Conservation (phyloP, 768 basidiomycete species). For the Leccinum variicolor region DNA sequence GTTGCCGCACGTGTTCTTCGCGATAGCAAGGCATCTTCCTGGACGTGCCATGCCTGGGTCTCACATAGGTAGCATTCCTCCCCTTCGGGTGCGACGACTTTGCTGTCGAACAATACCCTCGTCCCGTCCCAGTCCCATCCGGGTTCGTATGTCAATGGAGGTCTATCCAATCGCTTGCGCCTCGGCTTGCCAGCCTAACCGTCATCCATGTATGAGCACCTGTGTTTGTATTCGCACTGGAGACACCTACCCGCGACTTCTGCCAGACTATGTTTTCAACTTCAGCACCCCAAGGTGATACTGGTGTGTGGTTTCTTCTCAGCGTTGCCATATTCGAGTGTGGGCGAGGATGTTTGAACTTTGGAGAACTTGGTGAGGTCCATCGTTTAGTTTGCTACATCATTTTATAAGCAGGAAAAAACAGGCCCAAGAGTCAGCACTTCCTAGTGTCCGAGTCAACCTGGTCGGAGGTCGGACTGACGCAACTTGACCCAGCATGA, state of each 20-base stretch:
- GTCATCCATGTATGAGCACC: not conserved
- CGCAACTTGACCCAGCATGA: constrained; percentile 12
- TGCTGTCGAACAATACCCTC: constrained; percentile 5
- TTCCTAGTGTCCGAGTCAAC: constrained; percentile 15
- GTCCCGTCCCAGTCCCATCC: constrained; percentile 27
- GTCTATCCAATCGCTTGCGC: constrained; percentile 9
- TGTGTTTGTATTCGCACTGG: not conserved
- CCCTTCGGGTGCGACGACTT: not conserved
- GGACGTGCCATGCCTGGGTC: not conserved
- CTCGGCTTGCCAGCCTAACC: constrained; percentile 16
- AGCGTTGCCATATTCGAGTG: constrained; percentile 17
- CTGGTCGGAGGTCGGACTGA: constrained; percentile 1
- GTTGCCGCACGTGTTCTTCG: not conserved
- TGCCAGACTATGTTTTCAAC: constrained; percentile 7
- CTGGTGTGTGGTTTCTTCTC: constrained; percentile 11
- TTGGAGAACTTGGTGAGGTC: not conserved
- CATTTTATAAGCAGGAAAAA: constrained; percentile 12
- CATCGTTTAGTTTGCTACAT: not conserved
- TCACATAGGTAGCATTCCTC: not conserved
- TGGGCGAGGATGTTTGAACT: not conserved
- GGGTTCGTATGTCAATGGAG: constrained; percentile 11
- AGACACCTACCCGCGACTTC: constrained; percentile 13
- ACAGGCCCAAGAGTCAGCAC: not conserved
- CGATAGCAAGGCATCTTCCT: not conserved
- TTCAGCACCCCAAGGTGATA: constrained; percentile 2